phyloP scores from a whole-genome alignment of 2,329 filamentous ascomycete species.

The Beauveria sp. region DNA sequence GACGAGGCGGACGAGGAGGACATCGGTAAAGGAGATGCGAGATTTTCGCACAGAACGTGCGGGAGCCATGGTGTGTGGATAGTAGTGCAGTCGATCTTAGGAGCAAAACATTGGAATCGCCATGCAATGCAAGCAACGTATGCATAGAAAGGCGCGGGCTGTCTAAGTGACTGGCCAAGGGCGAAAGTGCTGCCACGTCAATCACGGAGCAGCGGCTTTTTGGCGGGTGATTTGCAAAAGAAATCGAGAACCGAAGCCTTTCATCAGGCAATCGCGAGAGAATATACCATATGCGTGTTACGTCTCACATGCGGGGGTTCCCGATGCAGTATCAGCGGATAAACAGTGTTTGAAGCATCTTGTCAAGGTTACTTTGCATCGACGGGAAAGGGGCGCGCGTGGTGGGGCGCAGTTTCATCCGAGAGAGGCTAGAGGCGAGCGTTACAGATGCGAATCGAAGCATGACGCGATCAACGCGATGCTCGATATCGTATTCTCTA shows the following conservation, averaged over 20 bases:
- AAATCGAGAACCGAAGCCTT: too few relatives aligned
- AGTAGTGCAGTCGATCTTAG: not conserved
- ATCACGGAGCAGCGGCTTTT: not conserved
- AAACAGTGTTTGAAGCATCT: not conserved
- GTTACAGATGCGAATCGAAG: not conserved
- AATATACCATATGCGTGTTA: not conserved
- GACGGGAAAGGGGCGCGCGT: not conserved
- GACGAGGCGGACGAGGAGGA: constrained; percentile 65
- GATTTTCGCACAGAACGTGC: not conserved
- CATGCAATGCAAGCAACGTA: not conserved
- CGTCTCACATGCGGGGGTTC: not conserved
- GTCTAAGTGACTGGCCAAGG: not conserved
- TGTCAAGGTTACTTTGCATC: constrained; percentile 2
- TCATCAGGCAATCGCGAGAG: not conserved
- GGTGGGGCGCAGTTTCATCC: constrained; percentile 8
- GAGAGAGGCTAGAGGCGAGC: not conserved
- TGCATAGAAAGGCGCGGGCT: not conserved
- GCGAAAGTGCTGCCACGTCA: not conserved
- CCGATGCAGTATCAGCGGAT: not conserved
- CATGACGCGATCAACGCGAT: not conserved
- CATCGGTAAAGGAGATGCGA: constrained; percentile 23
- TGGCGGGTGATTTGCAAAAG: not conserved
- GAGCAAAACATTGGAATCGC: not conserved
- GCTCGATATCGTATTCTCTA: not conserved
- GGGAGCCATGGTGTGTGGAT: not conserved